A percentile compares a stretch with the other conserved stretches of the same genome.
These are phyloP conservation scores for Circinella umbellata DNA, from an alignment of 371 early-diverging fungal genomes.

Conservation along the genomic window DNA sequence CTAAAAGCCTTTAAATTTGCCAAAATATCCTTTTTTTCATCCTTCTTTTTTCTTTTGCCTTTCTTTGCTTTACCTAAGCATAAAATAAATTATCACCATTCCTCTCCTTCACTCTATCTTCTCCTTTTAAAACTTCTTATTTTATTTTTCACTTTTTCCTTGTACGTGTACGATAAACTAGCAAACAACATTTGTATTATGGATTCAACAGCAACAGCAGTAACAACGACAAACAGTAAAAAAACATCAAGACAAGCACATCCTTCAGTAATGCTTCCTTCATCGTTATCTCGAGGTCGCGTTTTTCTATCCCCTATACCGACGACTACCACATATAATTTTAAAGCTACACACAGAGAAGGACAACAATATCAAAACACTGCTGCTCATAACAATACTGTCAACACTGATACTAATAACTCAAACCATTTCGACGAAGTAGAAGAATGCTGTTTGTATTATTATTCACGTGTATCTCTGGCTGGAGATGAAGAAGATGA, in stretches of 20 bases:
- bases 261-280: constrained; percentile 7
- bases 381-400: background rate
- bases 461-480: constrained; percentile 1
- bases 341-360: background rate
- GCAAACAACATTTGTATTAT: background rate
- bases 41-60: too few relatives aligned
- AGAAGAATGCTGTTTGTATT: background rate
- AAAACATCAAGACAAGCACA: too few relatives aligned
- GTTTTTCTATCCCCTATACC: constrained; percentile 29
- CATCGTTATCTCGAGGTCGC: constrained; percentile 19
- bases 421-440: background rate
- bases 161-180: background rate
- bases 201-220: background rate
- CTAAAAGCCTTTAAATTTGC: too few relatives aligned
- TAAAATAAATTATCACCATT: too few relatives aligned
- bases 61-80: background rate
- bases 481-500: background rate
- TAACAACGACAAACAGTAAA: background rate
- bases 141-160: background rate
- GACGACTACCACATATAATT: background rate
- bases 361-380: background rate
- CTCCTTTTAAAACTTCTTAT: background rate
- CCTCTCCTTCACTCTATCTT: too few relatives aligned
- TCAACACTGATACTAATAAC: background rate
- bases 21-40: too few relatives aligned